These are phyloP conservation scores for Mycena capillaripes DNA, from an alignment of 768 basidiomycete species.

Conservation along the genomic window DNA sequence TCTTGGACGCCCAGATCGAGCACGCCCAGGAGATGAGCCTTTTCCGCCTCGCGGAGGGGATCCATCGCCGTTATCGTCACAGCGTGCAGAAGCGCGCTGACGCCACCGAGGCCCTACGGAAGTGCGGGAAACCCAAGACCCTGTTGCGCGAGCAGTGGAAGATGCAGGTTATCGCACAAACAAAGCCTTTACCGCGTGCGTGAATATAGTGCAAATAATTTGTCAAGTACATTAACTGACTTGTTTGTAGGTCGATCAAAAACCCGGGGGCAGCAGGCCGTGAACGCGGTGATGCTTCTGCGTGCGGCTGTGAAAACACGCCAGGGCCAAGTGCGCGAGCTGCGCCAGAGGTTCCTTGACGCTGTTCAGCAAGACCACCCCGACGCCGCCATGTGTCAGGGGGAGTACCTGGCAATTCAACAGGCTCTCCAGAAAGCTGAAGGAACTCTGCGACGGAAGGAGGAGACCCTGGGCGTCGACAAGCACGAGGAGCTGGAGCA, in stretches of 20 bases:
- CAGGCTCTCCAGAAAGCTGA: neutral
- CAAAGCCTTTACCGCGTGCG: slow-evolving; percentile 1
- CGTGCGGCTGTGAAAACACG: neutral
- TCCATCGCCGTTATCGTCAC: slow-evolving; percentile 35
- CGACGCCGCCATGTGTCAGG: neutral
- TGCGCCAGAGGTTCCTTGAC: neutral
- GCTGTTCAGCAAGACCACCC: neutral
- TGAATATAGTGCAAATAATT: too few relatives aligned
- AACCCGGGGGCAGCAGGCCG: neutral
- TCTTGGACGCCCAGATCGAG: slow-evolving; percentile 42
- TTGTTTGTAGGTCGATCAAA: neutral
- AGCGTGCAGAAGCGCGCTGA: slow-evolving; percentile 29
- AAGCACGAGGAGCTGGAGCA: neutral
- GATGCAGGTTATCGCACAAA: slow-evolving; percentile 47
- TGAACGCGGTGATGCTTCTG: neutral
- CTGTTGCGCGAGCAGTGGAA: slow-evolving; percentile 50
- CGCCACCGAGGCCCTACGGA: slow-evolving; percentile 34
- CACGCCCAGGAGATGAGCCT: slow-evolving; percentile 42
- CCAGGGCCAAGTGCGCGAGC: neutral
- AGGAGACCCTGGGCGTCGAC: neutral
- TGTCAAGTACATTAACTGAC: neutral
- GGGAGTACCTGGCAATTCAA: neutral
- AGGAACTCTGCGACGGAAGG: neutral
- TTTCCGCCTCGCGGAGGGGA: slow-evolving; percentile 49
- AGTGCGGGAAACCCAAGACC: slow-evolving; percentile 26